phyloP scores from a whole-genome alignment of 768 basidiomycete genomes.

The Tephrocybe sp. region DNA sequence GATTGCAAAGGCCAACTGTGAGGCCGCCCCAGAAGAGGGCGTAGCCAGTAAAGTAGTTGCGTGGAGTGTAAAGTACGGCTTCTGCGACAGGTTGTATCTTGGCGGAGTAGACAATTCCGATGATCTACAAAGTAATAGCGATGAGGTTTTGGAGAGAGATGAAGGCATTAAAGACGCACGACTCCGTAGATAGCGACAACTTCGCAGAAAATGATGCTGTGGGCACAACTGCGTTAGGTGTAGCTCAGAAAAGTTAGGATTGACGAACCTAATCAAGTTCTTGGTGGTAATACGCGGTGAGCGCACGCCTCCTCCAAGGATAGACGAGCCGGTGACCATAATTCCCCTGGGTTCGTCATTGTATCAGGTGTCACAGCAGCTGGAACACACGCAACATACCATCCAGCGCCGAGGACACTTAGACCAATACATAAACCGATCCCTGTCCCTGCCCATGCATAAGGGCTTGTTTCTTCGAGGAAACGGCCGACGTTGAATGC shows the following conservation, averaged over 20 bases:
- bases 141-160: neutral
- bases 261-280: slow-evolving; percentile 87
- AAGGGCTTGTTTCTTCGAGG: slow-evolving; percentile 92
- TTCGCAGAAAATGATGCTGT: slow-evolving; percentile 99
- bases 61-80: slow-evolving; percentile 69
- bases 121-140: too few relatives aligned
- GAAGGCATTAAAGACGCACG: slow-evolving; percentile 41
- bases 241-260: too few relatives aligned
- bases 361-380: slow-evolving; percentile 10
- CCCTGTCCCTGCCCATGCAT: slow-evolving; percentile 88
- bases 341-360: slow-evolving; percentile 71
- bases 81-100: slow-evolving; percentile 68
- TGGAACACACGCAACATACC: slow-evolving; percentile 42
- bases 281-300: slow-evolving; percentile 94
- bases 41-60: slow-evolving; percentile 96
- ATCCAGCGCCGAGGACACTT: slow-evolving; percentile 92
- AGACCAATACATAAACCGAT: slow-evolving; percentile 92
- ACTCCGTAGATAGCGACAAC: slow-evolving; percentile 99
- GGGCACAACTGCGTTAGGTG: neutral
- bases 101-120: slow-evolving; percentile 93
- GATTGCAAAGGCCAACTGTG: slow-evolving; percentile 91
- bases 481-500: slow-evolving; percentile 93
- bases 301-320: slow-evolving; percentile 93
- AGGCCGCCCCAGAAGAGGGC: slow-evolving; percentile 97
- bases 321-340: slow-evolving; percentile 94